Conservation (phyloP, 306 rosid species). For the Casuarina glauca region DNA sequence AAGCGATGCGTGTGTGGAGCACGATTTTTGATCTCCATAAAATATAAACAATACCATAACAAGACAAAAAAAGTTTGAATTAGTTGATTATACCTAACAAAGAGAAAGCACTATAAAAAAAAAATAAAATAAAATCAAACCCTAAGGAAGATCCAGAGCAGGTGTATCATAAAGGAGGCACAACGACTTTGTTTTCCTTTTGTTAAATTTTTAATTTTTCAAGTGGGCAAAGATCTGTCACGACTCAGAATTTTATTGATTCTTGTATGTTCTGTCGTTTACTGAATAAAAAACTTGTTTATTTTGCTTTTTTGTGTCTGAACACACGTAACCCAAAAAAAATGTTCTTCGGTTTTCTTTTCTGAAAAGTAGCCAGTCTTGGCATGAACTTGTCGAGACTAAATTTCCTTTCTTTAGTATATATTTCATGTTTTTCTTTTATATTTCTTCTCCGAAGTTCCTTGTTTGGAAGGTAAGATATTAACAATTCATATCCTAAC, state of each 20-base stretch:
- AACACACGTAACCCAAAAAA: no score
- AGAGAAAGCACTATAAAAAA: not conserved
- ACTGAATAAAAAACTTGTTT: no score
- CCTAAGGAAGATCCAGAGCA: not conserved
- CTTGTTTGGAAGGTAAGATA: no score
- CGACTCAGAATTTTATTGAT: not conserved
- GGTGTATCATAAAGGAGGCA: constrained; percentile 6
- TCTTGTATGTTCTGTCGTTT: not conserved
- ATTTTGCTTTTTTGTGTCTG: no score
- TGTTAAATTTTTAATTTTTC: not conserved
- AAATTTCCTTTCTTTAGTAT: no score
- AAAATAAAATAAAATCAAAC: not conserved
- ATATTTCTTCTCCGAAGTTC: no score
- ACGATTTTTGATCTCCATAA: not conserved
- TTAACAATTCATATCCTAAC: no score
- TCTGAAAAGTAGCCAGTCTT: no score
- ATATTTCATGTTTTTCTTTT: no score
- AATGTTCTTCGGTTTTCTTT: no score
- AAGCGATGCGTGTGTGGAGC: not conserved
- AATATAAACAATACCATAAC: not conserved
- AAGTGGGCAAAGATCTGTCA: not conserved
- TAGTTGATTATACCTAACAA: not conserved
- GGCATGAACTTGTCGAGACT: no score
- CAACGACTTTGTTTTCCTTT: not conserved
- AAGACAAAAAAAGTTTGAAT: not conserved